Base-by-base conservation (phyloP, 495 filamentous ascomycete species). In the Tuber magnatum region DNA sequence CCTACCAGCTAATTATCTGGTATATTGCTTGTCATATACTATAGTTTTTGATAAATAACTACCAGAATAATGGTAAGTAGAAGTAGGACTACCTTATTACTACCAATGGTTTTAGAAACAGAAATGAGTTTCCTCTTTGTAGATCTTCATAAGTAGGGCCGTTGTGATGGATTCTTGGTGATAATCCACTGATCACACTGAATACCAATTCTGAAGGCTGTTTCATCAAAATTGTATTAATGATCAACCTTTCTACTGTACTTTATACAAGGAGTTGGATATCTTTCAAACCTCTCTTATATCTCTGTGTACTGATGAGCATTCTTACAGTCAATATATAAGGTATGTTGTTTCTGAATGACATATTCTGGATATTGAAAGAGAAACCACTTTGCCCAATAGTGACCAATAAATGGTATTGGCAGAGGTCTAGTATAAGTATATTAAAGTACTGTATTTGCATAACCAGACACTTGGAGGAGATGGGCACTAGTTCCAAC, bases 171-270 rank as follows among this genome's bases (percentile, higher is more conserved):
- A 28, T 80, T 68, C 10, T 40, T 48, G 18, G 80, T 82, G 28
- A 82, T 75, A 72, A 82, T 74, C 77, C 71, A 82, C 68, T 82
- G 74, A 73, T 80, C 69, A 69, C 72, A 70, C 9, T 70, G 71
- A 44, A 80, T 78, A 48, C 81, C 81, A 75, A 80, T 80, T 41
- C 72, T 46, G 76, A 83, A 82, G 7, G 81, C 78, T 12, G 73
- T 79, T 70, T 83, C 78, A 74, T 83, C 81, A 71, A 82, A 74
- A 65, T 81, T 83, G 42, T 75, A 83, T 6, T 78, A 74, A 73
- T 82, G 75, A 28, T 68, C n/a, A n/a, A 38, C 28, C 41, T 43
- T 42, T 65, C 18, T 48, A 83, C 75, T 72, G 68, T 73, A 73
- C 43, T 76, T 18, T 6, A 69, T 41, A 35, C 65, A 9, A 40